These are phyloP conservation scores for Fomitopsis pulvina DNA, from an alignment of 768 basidiomycete genomes.

Conservation along the genomic window DNA sequence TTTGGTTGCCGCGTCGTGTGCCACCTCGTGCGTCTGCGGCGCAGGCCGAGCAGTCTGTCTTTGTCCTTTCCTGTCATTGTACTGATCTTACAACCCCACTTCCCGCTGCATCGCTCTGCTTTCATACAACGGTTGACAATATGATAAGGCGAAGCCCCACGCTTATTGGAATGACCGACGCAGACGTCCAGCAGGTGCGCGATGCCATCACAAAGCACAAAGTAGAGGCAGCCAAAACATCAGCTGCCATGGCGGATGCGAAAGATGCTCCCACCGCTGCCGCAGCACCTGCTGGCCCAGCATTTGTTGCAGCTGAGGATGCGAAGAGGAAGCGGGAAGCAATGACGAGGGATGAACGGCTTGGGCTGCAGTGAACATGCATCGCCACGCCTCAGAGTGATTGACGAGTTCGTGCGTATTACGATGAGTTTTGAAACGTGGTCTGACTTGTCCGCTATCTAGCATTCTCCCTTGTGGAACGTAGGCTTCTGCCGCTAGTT, in stretches of 20 bases:
- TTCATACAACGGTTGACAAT: too few species aligned
- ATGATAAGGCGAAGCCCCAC: slow-evolving; percentile 79
- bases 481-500: too few species aligned
- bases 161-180: slow-evolving; percentile 67
- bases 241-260: slow-evolving; percentile 3
- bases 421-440: too few species aligned
- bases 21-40: slow-evolving; percentile 8
- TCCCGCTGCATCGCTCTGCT: slow-evolving; percentile 1
- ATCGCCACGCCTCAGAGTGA: neutral
- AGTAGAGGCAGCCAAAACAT: slow-evolving; percentile 11
- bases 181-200: slow-evolving; percentile 75
- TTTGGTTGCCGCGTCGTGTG: slow-evolving; percentile 1
- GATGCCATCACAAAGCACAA: slow-evolving; percentile 40
- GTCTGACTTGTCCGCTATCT: too few species aligned
- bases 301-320: slow-evolving; percentile 27
- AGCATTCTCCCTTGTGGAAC: too few species aligned
- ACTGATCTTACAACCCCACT: slow-evolving; percentile 12
- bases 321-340: slow-evolving; percentile 28
- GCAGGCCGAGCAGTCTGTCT: slow-evolving; percentile 11
- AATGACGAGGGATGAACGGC: slow-evolving; percentile 27
- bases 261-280: neutral
- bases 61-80: slow-evolving; percentile 14
- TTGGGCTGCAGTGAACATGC: slow-evolving; percentile 20
- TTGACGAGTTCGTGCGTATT: neutral
- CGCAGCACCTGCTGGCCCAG: slow-evolving; percentile 3